Evolutionary conservation across 495 filamentous ascomycete species (phyloP), one percentile per base, ranked within the genome.

Genomic region (Annulohypoxylon stygium): DNA sequence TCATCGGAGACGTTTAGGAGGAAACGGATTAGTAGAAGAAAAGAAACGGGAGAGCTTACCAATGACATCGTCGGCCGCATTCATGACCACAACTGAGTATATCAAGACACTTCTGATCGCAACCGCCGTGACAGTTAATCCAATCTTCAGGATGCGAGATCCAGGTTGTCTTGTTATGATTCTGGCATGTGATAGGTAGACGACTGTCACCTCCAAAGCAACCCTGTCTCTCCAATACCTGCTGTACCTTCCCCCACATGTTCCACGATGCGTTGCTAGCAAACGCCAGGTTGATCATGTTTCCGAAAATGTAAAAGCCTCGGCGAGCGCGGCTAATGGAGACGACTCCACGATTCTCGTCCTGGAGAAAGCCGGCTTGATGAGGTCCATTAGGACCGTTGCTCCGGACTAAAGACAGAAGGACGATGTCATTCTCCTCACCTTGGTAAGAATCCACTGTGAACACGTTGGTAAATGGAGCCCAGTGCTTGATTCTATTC

Each of bases 381-480:
- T 71, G 47, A 9, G 73, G 67, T 16, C 71, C 73, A 0, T 74
- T 14, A 0, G 26, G 53, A 11, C 73, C 59, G 2, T 78, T 78
- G 74, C 91, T 95, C 51, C 96, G 86, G 10, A 97, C 95, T 0
- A 98, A 82, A 0, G 95, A 97, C 1, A 98, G 84, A 4, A 98
- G 73, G 16, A 98, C 82, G 39, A 98, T 84, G 18, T 93, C 93
- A 73, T 98, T 98, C 74, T 98, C 94, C 77, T 98, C 94, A 30
- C 95, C 95, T 76, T 98, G 96, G 78, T 95, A 98, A 0, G 93
- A 94, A 75, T 98, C 96, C 0, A 98, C 93, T 0, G 96, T 98
- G 43, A 85, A 86, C 1, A 98, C 89, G 25, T 93, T 94, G 74
- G 92, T 86, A 37, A 79, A 77, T 0, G 72, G 60, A 6, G 80